These are phyloP conservation scores for Melastoma candidum DNA, from an alignment of 441 rosid genomes.

Conservation along the genomic window DNA sequence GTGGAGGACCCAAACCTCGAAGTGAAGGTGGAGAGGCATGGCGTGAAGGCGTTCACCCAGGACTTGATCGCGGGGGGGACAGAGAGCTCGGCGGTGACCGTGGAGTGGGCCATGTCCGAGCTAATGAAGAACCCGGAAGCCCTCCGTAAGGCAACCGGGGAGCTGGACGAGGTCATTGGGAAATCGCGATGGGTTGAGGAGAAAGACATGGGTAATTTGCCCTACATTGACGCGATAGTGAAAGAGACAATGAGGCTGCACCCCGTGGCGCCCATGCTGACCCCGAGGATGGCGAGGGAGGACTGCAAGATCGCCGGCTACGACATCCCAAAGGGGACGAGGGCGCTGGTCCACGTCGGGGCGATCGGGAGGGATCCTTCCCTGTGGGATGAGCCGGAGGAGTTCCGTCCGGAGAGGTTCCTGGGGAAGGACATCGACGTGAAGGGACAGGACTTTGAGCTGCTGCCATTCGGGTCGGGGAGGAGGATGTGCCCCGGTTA, in stretches of 20 bases:
- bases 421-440: slow-evolving; percentile 7
- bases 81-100: slow-evolving; percentile 34
- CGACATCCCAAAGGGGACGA: slow-evolving; percentile 27
- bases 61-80: slow-evolving; percentile 38
- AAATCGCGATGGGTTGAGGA: slow-evolving; percentile 13
- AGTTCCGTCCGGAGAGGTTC: slow-evolving; percentile 31
- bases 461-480: slow-evolving; percentile 8
- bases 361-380: slow-evolving; percentile 28
- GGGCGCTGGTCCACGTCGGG: slow-evolving; percentile 25
- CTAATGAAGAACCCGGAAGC: slow-evolving; percentile 25
- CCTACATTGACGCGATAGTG: slow-evolving; percentile 23
- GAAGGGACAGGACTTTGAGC: slow-evolving; percentile 4
- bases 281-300: slow-evolving; percentile 22
- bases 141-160: slow-evolving; percentile 25
- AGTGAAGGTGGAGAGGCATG: slow-evolving; percentile 39
- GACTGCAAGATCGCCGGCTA: slow-evolving; percentile 24
- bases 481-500: slow-evolving; percentile 12
- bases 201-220: slow-evolving; percentile 23
- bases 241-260: slow-evolving; percentile 36
- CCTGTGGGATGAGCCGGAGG: slow-evolving; percentile 26
- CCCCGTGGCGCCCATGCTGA: slow-evolving; percentile 31
- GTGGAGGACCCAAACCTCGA: slow-evolving; percentile 33
- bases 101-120: slow-evolving; percentile 38
- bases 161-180: slow-evolving; percentile 20
- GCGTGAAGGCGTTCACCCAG: slow-evolving; percentile 38